Evolutionary conservation across 345 rosid genomes (phyloP), one percentile per base, ranked within the genome.

Genomic region (Jatropha curcas): DNA sequence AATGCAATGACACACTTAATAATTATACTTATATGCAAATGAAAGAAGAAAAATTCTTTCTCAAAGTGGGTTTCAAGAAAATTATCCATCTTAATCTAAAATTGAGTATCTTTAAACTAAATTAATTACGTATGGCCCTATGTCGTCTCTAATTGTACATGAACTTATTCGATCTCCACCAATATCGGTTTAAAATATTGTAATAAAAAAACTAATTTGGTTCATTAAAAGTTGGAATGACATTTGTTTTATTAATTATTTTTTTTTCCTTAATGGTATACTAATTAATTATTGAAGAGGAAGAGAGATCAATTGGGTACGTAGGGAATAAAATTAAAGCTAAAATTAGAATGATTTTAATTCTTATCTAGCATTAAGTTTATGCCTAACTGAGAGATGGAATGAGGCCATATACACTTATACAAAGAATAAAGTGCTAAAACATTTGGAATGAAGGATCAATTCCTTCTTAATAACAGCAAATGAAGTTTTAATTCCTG

Each of bases 151-250:
- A 11, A n/a, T 41, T 39, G 67, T 37, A 33, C 30, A 33, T 76
- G 80, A 81, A 82, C 72, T 72, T 82, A 84, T 84, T 82, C n/a
- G n/a, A n/a, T n/a, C 87, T 58, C 83, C 77, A 71, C 65, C 65
- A 80, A 12, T 45, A 22, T 17, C 19, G 16, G 35, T 6, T 35
- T 74, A 50, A 67, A 71, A 31, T 27, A 55, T 57, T 80, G 17
- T 46, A 7, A 41, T 53, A 74, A 7, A 60, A 60, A 63, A 76
- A 61, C 55, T 37, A 52, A 76, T 67, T 77, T 73, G 75, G 24
- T 52, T 9, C 14, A 14, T n/a, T 17, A 17, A 53, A 45, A 59
- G 45, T 31, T 60, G 50, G 12, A 37, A 48, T 5, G 0, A 33
- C 20, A 20, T 0, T 35, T 53, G 33, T 35, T 22, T 16, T 64